Conservation (phyloP, 495 filamentous ascomycete species). For the Monascus purpureus region DNA sequence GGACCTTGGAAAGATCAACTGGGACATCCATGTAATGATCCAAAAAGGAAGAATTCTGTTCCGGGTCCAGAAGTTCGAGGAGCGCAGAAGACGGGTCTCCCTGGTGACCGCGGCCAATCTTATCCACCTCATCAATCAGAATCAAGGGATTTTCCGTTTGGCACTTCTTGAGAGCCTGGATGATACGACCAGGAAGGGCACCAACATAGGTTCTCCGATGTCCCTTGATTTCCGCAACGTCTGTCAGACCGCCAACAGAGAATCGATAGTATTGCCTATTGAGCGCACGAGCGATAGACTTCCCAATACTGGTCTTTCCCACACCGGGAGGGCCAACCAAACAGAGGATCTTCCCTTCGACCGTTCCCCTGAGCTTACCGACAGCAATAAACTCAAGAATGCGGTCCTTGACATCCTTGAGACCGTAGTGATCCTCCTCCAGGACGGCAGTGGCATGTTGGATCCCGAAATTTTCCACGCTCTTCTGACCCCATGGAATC, state of each 20-base stretch:
- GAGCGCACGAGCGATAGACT: slow-evolving; percentile 88
- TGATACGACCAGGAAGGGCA: slow-evolving; percentile 88
- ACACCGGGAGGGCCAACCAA: slow-evolving; percentile 95
- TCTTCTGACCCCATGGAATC: slow-evolving; percentile 93
- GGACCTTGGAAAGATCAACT: slow-evolving; percentile 91
- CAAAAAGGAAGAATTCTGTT: slow-evolving; percentile 94
- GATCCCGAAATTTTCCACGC: slow-evolving; percentile 93
- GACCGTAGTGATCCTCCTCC: slow-evolving; percentile 92
- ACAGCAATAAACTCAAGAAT: slow-evolving; percentile 99
- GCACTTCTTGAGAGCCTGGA: slow-evolving; percentile 97
- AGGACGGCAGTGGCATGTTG: slow-evolving; percentile 77
- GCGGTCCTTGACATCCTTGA: slow-evolving; percentile 98
- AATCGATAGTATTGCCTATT: slow-evolving; percentile 96
- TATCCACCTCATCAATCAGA: slow-evolving; percentile 95
- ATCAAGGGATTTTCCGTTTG: slow-evolving; percentile 97
- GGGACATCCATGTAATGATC: slow-evolving; percentile 99
- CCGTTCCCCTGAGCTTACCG: slow-evolving; percentile 89
- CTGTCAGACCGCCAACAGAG: slow-evolving; percentile 89
- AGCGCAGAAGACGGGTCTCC: slow-evolving; percentile 93
- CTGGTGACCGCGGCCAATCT: slow-evolving; percentile 90
- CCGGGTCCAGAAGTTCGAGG: slow-evolving; percentile 88
- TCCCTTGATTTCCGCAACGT: slow-evolving; percentile 99
- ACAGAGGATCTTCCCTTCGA: slow-evolving; percentile 97
- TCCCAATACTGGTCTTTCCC: slow-evolving; percentile 97
- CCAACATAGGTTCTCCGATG: slow-evolving; percentile 95